These are phyloP conservation scores for Prunus fruticosa DNA, from an alignment of 306 rosid genomes.

Conservation along the genomic window DNA sequence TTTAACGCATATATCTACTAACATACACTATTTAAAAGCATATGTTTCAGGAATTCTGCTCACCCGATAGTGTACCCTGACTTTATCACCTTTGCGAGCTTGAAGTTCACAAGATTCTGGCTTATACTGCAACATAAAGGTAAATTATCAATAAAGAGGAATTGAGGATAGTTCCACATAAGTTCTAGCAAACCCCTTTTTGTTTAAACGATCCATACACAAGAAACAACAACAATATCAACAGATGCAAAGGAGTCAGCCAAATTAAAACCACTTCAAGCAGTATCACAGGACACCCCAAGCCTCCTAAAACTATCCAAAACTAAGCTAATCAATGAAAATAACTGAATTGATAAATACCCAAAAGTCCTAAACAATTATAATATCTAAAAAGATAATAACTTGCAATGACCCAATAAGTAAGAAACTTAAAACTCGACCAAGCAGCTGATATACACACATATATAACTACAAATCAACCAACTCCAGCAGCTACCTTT, in stretches of 20 bases:
- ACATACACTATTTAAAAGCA: neutral
- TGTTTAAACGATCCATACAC: neutral
- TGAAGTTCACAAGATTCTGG: conserved; percentile 75
- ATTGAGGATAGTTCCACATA: neutral
- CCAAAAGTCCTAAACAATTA: neutral
- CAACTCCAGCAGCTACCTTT: neutral
- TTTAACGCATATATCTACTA: neutral
- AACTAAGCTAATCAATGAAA: neutral
- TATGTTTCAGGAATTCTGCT: conserved; percentile 28
- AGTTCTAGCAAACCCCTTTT: neutral
- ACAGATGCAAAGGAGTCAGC: neutral
- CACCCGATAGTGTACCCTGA: conserved; percentile 94
- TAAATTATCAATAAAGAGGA: conserved; percentile 9
- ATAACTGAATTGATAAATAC: neutral
- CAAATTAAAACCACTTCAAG: neutral
- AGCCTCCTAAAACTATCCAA: neutral
- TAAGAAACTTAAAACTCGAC: neutral
- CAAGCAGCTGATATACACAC: neutral
- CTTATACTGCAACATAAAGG: conserved; percentile 60
- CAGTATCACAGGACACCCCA: neutral
- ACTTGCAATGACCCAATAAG: neutral
- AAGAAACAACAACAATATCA: neutral
- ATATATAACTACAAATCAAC: neutral
- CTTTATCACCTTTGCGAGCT: conserved; percentile 90
- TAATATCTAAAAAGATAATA: neutral